Percentiles rank a stretch among this genome's conserved stretches.
phyloP scores from a whole-genome alignment of 148 eudicot genomes.

The Salicornia ramosissima region DNA sequence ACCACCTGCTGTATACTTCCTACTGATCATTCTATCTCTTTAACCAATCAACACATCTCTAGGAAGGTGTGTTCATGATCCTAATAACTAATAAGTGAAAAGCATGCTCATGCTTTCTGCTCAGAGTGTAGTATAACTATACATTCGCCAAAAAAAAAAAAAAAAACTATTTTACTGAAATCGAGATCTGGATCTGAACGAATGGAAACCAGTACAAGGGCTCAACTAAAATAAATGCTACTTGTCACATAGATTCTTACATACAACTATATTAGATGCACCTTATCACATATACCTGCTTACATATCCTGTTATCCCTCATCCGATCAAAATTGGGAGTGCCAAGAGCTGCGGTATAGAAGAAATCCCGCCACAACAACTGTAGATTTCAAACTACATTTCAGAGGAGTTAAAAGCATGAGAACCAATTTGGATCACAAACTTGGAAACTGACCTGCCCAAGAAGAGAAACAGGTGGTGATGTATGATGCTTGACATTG shows the following conservation, averaged over 20 bases:
- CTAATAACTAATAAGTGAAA: neutral
- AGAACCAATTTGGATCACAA: neutral
- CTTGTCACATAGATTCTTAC: slow-evolving; percentile 65
- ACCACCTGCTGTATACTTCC: neutral
- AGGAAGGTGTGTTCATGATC: neutral
- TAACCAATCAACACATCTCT: neutral
- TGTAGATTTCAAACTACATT: slow-evolving; percentile 26
- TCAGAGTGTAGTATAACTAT: too few relatives aligned
- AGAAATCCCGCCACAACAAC: slow-evolving; percentile 93
- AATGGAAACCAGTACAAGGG: neutral
- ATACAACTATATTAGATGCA: slow-evolving; percentile 18
- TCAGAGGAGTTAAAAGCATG: neutral
- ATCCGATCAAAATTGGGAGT: slow-evolving; percentile 76
- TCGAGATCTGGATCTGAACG: neutral
- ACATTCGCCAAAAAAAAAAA: too few relatives aligned
- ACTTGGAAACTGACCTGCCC: slow-evolving; percentile 56
- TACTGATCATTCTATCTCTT: neutral
- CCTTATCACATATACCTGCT: slow-evolving; percentile 58
- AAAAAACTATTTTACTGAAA: neutral
- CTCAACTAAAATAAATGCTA: too few relatives aligned
- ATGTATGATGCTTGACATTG: slow-evolving; percentile 52
- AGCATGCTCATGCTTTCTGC: neutral
- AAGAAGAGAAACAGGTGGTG: slow-evolving; percentile 92
- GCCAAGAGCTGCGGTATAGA: slow-evolving; percentile 78
- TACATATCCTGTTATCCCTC: slow-evolving; percentile 76